Conservation (phyloP, 805 yeast species). For the Kazachstania africana region DNA sequence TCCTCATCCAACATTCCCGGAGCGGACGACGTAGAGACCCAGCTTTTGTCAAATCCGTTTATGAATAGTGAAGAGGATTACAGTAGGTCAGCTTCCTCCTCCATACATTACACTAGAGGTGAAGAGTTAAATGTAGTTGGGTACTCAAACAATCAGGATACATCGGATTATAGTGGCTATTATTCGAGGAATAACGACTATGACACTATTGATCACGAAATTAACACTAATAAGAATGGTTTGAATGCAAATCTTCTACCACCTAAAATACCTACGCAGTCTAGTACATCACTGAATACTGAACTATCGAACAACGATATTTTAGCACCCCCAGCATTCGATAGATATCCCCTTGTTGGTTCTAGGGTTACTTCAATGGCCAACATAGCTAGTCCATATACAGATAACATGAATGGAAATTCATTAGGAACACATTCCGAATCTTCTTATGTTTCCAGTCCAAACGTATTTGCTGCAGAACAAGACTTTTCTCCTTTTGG, state of each 20-base stretch:
- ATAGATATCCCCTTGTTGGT: conserved; percentile 56
- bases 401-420: not conserved
- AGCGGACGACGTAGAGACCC: too few relatives aligned
- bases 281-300: not conserved
- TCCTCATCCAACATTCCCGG: too few relatives aligned
- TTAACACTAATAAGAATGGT: conserved; percentile 3
- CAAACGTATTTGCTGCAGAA: conserved; percentile 24
- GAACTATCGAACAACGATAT: conserved; percentile 6
- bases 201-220: too few relatives aligned
- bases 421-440: conserved; percentile 3
- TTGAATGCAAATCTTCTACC: conserved; percentile 1
- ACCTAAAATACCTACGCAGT: too few relatives aligned
- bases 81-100: not conserved
- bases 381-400: not conserved
- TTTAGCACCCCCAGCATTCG: conserved; percentile 44
- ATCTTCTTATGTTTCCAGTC: conserved; percentile 25
- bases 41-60: not conserved
- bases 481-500: conserved; percentile 86
- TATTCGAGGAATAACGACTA: conserved; percentile 16
- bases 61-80: not conserved
- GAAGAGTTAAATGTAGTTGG: not conserved
- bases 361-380: conserved; percentile 27
- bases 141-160: not conserved
- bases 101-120: not conserved
- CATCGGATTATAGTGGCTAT: conserved; percentile 23